Conservation (phyloP, 169 alveolate genomes). For the Ichthyophthirius multifiliis region DNA sequence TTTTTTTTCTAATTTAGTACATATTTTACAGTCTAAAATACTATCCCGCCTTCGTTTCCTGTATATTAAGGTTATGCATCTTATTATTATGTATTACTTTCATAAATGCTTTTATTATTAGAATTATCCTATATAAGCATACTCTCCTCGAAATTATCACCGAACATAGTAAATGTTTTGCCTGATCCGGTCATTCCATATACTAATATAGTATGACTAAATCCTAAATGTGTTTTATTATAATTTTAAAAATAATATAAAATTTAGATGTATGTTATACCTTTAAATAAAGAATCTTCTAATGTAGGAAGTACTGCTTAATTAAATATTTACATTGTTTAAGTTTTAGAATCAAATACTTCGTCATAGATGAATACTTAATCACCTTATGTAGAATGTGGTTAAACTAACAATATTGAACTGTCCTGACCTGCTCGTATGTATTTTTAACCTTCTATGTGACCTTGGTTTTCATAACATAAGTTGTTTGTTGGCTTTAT, state of each 20-base stretch:
- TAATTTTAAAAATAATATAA: not conserved
- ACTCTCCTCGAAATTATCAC: not conserved
- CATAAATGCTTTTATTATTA: not conserved
- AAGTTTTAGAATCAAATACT: not conserved
- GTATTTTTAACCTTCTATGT: not conserved
- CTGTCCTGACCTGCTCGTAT: not conserved
- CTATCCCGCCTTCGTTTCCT: slow-evolving; percentile 17
- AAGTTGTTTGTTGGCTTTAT: not conserved
- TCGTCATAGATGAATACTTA: not conserved
- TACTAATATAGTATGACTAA: slow-evolving; percentile 38
- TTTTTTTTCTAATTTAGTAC: slow-evolving; percentile 26
- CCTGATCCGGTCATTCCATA: slow-evolving; percentile 42
- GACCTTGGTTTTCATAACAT: not conserved
- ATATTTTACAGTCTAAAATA: slow-evolving; percentile 34
- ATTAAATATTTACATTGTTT: not conserved
- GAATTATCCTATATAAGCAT: not conserved
- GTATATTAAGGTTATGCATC: not conserved
- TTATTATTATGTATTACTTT: not conserved
- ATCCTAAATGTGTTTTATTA: slow-evolving; percentile 11
- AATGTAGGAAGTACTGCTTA: not conserved
- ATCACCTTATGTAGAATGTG: not conserved
- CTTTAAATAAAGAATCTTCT: not conserved
- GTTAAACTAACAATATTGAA: not conserved
- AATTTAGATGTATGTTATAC: not conserved
- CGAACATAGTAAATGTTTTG: slow-evolving; percentile 39